Evolutionary conservation across 2,329 filamentous ascomycete species (phyloP).

Genomic region (Exophiala viscosa): DNA sequence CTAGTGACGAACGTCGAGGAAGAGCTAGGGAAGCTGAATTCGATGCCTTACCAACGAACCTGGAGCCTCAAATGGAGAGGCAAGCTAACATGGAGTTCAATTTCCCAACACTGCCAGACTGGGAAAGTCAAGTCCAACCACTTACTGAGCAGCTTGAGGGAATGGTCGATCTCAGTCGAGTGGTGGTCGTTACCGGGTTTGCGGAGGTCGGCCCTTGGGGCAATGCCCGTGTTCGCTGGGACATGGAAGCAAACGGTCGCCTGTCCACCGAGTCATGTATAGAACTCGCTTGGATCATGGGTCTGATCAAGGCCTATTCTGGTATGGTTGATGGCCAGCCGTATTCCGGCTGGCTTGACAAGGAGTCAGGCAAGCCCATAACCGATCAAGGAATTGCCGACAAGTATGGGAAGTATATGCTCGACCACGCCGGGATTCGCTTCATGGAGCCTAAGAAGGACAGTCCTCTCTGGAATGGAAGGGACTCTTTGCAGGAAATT

Average conservation of each 20-base stretch:
- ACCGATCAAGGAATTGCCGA: slow-evolving; percentile 32
- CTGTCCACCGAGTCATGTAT: slow-evolving; percentile 96
- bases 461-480: slow-evolving; percentile 30
- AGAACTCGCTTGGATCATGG: slow-evolving; percentile 99
- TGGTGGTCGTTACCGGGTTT: slow-evolving; percentile 41
- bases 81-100: neutral
- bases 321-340: slow-evolving; percentile 89
- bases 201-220: slow-evolving; percentile 69
- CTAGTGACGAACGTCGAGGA: too few species aligned
- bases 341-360: slow-evolving; percentile 70
- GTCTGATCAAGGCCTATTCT: slow-evolving; percentile 96
- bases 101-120: slow-evolving; percentile 4
- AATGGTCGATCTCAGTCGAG: slow-evolving; percentile 39
- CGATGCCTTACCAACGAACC: too few species aligned
- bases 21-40: too few species aligned
- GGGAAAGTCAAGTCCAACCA: slow-evolving; percentile 22
- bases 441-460: slow-evolving; percentile 30
- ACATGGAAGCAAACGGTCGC: slow-evolving; percentile 98
- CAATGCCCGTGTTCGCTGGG: slow-evolving; percentile 95
- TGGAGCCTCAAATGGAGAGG: neutral
- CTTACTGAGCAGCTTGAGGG: slow-evolving; percentile 31
- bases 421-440: slow-evolving; percentile 35
- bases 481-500: slow-evolving; percentile 36
- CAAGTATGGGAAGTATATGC: slow-evolving; percentile 34
- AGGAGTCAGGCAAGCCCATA: slow-evolving; percentile 29